Evolutionary conservation across 352 stramenopile genomes (phyloP), one percentile per base, ranked within the genome.

Genomic region (Phytophthora parvispora): DNA sequence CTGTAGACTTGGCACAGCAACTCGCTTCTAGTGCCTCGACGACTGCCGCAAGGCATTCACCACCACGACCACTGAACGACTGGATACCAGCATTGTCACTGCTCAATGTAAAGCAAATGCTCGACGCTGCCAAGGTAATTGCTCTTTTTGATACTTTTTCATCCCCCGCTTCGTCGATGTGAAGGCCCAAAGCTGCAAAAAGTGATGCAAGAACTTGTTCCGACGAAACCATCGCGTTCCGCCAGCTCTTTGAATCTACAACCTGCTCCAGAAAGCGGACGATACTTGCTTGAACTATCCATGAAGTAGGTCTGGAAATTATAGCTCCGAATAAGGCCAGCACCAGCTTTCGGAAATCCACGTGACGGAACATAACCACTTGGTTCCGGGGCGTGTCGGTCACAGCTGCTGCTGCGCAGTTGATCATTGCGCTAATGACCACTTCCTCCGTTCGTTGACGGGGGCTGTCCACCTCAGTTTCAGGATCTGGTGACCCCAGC

Each of bases 231-330:
- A 92, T 34, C 0, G 67, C 38, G 22, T 75, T 86, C 49, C 79
- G 75, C 86, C 86, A 94, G 32, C 80, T 80, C 45, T 92, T 91
- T 16, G 73, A 83, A 22, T 81, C 81, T 10, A 90, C 60, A 0
- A 68, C 68, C 50, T 89, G 73, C 24, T 93, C 84, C 0, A 90
- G 36, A 27, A 90, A 70, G 1, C 63, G 73, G 2, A 80, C 15
- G 12, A 90, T 13, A n/a, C 71, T 79, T 24, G 76, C 58, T 13
- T 71, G 80, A 1, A 83, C 47, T 25, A 57, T 61, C 51, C 53
- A 64, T 0, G 67, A 31, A 64, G 25, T 24, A n/a, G n/a, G n/a
- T 18, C 27, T 32, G 6, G 1, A 71, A 12, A 32, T 24, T 24
- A 73, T 28, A 28, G 20, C n/a, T 25, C 31, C 42, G 22, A 83